Percentiles rank a stretch among this genome's conserved stretches.
Conservation (phyloP, 169 alveolate genomes). For the Plasmodium gonderi region DNA sequence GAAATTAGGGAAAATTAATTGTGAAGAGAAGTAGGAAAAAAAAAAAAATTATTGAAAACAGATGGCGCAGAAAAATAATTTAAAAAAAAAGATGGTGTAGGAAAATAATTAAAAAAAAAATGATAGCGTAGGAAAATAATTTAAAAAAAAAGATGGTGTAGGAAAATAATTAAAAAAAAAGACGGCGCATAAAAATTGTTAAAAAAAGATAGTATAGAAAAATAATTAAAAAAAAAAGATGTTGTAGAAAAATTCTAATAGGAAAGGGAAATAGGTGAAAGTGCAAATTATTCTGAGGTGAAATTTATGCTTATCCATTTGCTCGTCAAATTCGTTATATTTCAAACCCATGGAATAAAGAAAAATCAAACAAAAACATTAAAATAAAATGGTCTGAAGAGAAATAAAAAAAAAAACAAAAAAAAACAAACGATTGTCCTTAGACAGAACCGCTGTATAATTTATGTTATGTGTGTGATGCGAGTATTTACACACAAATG, state of each 20-base stretch:
- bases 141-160: not conserved
- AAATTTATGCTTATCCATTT: not conserved
- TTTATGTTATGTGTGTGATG: not conserved
- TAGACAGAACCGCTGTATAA: not conserved
- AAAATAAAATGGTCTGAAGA: not conserved
- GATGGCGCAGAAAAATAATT: not conserved
- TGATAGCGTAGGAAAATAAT: conserved; percentile 11
- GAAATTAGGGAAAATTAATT: conserved; percentile 5
- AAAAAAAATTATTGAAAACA: not conserved
- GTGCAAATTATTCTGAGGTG: not conserved
- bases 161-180: not conserved
- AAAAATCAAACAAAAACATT: not conserved
- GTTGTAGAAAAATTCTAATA: conserved; percentile 16
- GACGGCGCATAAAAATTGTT: too few relatives aligned
- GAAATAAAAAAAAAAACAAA: not conserved
- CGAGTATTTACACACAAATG: not conserved
- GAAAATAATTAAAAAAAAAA: conserved; percentile 4
- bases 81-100: conserved; percentile 20
- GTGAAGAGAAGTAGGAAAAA: not conserved
- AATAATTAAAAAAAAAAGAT: not conserved
- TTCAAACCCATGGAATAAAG: too few relatives aligned
- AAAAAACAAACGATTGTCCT: not conserved
- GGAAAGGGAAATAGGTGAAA: not conserved
- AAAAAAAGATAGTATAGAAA: not conserved
- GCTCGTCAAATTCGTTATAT: not conserved